phyloP scores from a whole-genome alignment of 306 rosid species.

The Prunus padus region DNA sequence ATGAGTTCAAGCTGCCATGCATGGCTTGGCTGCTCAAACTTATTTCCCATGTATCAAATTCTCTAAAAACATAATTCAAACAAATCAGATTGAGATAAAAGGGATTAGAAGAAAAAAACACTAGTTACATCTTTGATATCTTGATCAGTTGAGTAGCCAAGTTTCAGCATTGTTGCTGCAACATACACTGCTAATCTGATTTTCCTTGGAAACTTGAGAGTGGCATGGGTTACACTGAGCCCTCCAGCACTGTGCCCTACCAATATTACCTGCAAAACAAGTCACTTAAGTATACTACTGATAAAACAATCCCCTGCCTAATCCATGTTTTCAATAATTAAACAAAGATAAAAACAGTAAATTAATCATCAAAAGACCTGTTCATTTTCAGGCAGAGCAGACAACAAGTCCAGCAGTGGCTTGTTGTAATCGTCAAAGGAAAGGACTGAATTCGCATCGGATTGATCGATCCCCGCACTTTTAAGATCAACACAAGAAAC shows the following conservation, averaged over 20 bases:
- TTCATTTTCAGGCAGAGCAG: conserved; percentile 63
- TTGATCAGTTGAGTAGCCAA: conserved; percentile 55
- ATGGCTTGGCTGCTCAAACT: not conserved
- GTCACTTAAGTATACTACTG: not conserved
- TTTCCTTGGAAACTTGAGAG: conserved; percentile 66
- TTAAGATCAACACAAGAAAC: conserved; percentile 85
- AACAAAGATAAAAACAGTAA: not conserved
- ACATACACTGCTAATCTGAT: conserved; percentile 64
- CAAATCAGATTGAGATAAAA: too few species aligned
- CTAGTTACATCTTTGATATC: conserved; percentile 55
- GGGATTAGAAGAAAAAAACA: not conserved
- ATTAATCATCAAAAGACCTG: conserved; percentile 38
- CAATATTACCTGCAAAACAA: conserved; percentile 54
- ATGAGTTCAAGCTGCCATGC: conserved; percentile 1
- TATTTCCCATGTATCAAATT: not conserved
- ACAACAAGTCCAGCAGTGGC: conserved; percentile 73
- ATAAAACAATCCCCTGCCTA: not conserved
- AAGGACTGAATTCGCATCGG: conserved; percentile 59
- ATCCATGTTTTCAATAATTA: not conserved
- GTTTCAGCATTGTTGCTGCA: conserved; percentile 90
- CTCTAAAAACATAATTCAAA: too few species aligned
- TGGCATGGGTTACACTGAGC: conserved; percentile 68
- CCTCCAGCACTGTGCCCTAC: conserved; percentile 99
- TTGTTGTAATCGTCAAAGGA: conserved; percentile 77
- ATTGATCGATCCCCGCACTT: conserved; percentile 66